Conservation (phyloP, 768 basidiomycete species). For the Leccinum uliginosum region DNA sequence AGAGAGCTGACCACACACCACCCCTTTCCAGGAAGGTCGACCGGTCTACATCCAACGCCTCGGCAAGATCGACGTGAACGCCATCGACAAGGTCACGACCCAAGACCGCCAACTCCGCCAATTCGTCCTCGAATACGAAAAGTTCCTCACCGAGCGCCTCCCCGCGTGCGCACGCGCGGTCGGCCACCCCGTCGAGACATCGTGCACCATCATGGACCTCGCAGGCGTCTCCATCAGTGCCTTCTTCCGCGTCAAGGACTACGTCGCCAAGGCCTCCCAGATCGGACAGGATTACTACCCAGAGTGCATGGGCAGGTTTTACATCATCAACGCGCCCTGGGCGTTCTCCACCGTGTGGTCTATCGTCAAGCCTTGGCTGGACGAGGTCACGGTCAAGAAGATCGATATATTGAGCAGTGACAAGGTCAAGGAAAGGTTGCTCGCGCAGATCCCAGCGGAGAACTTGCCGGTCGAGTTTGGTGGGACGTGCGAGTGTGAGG, state of each 20-base stretch:
- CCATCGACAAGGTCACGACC: conserved; percentile 77
- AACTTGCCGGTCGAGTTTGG: conserved; percentile 86
- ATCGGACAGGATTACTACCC: conserved; percentile 93
- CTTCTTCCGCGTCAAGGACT: conserved; percentile 92
- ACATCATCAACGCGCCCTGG: conserved; percentile 97
- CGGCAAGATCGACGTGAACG: conserved; percentile 82
- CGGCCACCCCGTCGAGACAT: conserved; percentile 92
- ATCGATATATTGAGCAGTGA: conserved; percentile 78
- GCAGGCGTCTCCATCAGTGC: conserved; percentile 60
- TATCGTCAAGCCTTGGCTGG: conserved; percentile 89
- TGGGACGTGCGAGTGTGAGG: conserved; percentile 70
- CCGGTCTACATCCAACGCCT: conserved; percentile 95
- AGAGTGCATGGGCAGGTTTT: conserved; percentile 96
- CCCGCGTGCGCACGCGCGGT: conserved; percentile 67
- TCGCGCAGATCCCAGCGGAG: conserved; percentile 78
- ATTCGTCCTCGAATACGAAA: conserved; percentile 92
- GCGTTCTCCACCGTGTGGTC: conserved; percentile 86
- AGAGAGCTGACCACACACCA: not conserved
- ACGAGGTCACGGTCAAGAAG: conserved; percentile 92
- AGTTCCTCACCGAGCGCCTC: conserved; percentile 72
- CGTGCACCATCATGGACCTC: conserved; percentile 96
- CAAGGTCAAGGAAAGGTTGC: conserved; percentile 66
- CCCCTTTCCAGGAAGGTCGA: conserved; percentile 71
- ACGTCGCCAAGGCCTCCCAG: conserved; percentile 66
- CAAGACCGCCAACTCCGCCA: conserved; percentile 84